Base-by-base conservation (phyloP, 352 stramenopile genomes). In the Phytophthora pini region DNA sequence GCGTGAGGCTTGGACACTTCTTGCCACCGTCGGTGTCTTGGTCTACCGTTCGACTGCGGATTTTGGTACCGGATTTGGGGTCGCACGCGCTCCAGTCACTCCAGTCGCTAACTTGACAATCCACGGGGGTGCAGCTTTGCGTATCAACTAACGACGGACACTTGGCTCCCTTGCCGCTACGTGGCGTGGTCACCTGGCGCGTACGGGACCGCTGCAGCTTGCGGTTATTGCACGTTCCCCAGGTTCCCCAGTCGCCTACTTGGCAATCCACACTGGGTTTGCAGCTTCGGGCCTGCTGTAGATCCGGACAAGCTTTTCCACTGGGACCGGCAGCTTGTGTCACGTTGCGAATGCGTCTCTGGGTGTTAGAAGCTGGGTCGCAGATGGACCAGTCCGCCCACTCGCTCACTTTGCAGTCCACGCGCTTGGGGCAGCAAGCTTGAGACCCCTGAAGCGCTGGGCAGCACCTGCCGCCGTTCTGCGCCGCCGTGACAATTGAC, bases 81-180 rank as follows among this genome's bases (percentile, higher is more conserved):
- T 80, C 69, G 48, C 83, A 92, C 1, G 47, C 56, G 1, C 61
- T 86, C 67, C 69, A 92, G 17, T 50, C 45, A 5, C 66, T 69
- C 83, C 83, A 92, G 0, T 65, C 55, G 7, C 70, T 63, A 3
- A 88, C 68, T 6, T 71, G 12, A 55, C 83, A 92, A 57, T 89
- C 75, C 2, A 87, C 62, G 0, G 76, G 69, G 10, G 56, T 61
- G 36, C 84, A 92, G 17, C 53, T 51, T 29, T 71, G 48, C 1
- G 61, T 56, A 0, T 90, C 73, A 11, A 47, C 79, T 2, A 89
- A 44, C 0, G 52, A 7, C 3, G 79, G 77, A 26, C 84, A 92
- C 20, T 47, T 56, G 0, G 47, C 65, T 3, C 84, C 84, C 5
- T 66, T 65, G 2, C 73, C 77, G 6, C 50, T 68, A 5, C 61